Conservation (phyloP, 129 eudicot species). For the carrot (Daucus carota) region DH1_v3.0 NC_030381.2:17906501-17907000, state of each 20-base stretch:
- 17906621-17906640: not conserved
- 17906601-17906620: not conserved
- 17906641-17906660: not conserved
- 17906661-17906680: not conserved
- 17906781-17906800: not conserved
- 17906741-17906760: not conserved
- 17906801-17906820: no score
- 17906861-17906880: no score
- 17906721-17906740: not conserved
- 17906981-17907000: conserved; percentile 61
- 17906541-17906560: not conserved
- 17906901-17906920: not conserved
- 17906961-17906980: not conserved
- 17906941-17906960: not conserved
- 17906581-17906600: not conserved
- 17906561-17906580: not conserved
- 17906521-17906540: not conserved
- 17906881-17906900: not conserved
- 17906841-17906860: not conserved
- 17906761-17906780: not conserved
- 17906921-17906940: not conserved
- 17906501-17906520: not conserved
- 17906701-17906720: not conserved
- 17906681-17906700: not conserved
- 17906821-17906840: not conserved